Evolutionary conservation across 2,329 filamentous ascomycete species (phyloP).

Genomic region (Ophiostoma australiae): DNA sequence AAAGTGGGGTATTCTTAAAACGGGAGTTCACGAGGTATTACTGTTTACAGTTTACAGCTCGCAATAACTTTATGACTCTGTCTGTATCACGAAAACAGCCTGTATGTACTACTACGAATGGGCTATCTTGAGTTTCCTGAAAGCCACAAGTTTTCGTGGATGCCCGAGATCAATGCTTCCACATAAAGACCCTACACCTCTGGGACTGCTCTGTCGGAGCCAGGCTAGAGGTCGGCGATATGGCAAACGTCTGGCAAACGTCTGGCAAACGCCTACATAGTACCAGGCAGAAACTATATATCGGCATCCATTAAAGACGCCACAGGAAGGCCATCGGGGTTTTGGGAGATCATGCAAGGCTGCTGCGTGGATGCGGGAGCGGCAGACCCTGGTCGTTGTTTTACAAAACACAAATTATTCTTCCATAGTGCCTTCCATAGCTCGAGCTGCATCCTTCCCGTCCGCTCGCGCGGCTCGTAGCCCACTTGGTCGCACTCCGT

Average conservation of each 20-base stretch:
- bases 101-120: too few species aligned
- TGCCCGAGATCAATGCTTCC: too few species aligned
- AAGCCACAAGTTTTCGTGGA: too few species aligned
- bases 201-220: neutral
- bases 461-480: neutral
- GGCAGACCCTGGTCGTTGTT: neutral
- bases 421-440: neutral
- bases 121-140: too few species aligned
- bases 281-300: neutral
- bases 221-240: neutral
- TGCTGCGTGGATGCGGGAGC: neutral
- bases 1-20: neutral
- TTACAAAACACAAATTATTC: slow-evolving; percentile 5
- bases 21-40: too few species aligned
- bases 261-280: too few species aligned
- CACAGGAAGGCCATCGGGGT: neutral
- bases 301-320: too few species aligned
- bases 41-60: neutral
- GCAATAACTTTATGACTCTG: neutral
- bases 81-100: neutral
- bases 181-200: too few species aligned
- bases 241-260: neutral
- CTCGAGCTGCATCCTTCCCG: neutral
- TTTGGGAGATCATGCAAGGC: neutral
- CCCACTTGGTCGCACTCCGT: neutral